Conservation (phyloP, 2,329 filamentous ascomycete species). For the Paraphaeosphaeria sporulosa region DNA sequence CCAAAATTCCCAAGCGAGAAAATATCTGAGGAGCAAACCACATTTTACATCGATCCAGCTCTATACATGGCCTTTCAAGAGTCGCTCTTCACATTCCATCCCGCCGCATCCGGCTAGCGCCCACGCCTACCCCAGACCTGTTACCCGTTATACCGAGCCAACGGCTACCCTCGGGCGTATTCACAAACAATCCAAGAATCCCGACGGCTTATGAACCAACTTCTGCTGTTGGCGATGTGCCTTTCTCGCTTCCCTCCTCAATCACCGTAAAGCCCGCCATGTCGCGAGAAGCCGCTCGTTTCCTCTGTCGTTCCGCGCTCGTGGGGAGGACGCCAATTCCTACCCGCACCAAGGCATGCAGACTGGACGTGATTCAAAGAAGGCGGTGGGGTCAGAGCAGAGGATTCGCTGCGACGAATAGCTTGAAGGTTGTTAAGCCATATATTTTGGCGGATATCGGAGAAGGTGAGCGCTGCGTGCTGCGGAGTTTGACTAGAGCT, state of each 20-base stretch:
- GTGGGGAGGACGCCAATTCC: constrained; percentile 34
- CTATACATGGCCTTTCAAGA: background rate
- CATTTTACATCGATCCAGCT: background rate
- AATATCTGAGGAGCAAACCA: background rate
- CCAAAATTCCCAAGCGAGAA: background rate
- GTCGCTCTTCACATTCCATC: background rate
- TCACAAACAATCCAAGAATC: constrained; percentile 14
- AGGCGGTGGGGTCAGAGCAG: constrained; percentile 45
- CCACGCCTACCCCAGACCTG: constrained; percentile 14
- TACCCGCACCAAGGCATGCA: constrained; percentile 32
- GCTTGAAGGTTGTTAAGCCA: constrained; percentile 69
- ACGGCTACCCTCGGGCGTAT: constrained; percentile 16
- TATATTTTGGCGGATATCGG: constrained; percentile 86
- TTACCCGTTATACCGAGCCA: constrained; percentile 14
- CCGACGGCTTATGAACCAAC: constrained; percentile 17
- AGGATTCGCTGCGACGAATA: constrained; percentile 50
- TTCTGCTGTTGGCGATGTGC: constrained; percentile 28
- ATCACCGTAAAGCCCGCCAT: constrained; percentile 41
- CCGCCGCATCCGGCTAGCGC: constrained; percentile 7
- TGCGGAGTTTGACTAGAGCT: constrained; percentile 12
- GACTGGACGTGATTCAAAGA: constrained; percentile 55
- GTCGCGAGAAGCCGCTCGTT: constrained; percentile 40
- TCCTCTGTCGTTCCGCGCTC: constrained; percentile 33
- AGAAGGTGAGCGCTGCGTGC: constrained; percentile 65
- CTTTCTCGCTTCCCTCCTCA: constrained; percentile 20